Percentiles rank a stretch among this genome's conserved stretches.
phyloP scores from a whole-genome alignment of 2,329 filamentous ascomycete species.

The Rutstroemia sp. region DNA sequence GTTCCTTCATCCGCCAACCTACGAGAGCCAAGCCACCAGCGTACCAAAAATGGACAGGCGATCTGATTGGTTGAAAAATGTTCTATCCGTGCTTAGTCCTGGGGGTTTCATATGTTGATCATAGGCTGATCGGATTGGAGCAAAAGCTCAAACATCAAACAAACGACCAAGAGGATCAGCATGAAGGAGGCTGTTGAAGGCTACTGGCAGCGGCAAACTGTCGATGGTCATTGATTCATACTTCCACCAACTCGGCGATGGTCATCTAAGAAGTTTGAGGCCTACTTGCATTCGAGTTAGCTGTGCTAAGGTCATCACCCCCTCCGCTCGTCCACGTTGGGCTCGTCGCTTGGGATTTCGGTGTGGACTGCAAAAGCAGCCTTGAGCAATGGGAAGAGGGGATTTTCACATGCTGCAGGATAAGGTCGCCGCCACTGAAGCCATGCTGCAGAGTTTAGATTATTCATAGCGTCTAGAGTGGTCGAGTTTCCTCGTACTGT shows the following conservation, averaged over 20 bases:
- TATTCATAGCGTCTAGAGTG: not conserved
- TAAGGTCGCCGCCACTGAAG: conserved; percentile 2
- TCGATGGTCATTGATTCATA: not conserved
- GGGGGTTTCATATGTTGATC: conserved; percentile 6
- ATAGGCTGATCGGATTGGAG: conserved; percentile 1
- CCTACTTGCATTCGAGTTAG: not conserved
- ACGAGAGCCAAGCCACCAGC: not conserved
- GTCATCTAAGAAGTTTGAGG: not conserved
- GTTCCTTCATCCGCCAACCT: not conserved
- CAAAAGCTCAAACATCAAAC: conserved; percentile 3
- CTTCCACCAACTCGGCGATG: not conserved
- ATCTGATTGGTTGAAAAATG: not conserved
- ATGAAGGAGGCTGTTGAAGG: not conserved
- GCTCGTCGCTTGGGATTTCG: not conserved
- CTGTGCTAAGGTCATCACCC: not conserved
- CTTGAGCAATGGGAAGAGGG: not conserved
- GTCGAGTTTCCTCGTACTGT: no score
- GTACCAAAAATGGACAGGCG: not conserved
- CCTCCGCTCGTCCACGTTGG: not conserved
- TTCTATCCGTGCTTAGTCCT: not conserved
- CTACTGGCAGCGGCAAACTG: conserved; percentile 1
- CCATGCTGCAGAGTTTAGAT: not conserved
- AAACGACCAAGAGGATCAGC: not conserved
- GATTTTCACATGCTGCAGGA: conserved; percentile 1
- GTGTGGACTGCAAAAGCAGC: conserved; percentile 1